A percentile compares a stretch with the other conserved stretches of the same genome.
phyloP scores from a whole-genome alignment of 2,329 filamentous ascomycete species.

The Colletotrichum euphorbiae region DNA sequence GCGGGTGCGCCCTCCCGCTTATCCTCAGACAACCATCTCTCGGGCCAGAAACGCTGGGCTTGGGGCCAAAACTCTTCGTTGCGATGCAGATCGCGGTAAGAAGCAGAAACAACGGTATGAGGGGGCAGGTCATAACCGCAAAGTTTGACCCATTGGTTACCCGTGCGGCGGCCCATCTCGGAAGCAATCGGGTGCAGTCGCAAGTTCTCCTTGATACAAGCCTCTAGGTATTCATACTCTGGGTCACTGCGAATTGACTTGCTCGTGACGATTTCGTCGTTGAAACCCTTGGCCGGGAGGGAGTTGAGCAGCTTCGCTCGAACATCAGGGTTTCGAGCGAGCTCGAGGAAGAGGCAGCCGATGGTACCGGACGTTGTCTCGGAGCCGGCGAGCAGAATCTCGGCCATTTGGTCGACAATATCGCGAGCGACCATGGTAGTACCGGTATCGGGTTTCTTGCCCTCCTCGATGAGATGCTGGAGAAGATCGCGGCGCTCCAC shows the following conservation, averaged over 20 bases:
- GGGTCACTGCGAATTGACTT: constrained; percentile 24
- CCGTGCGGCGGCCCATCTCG: constrained; percentile 38
- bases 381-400: constrained; percentile 45
- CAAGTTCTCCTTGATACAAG: constrained; percentile 82
- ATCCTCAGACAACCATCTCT: constrained; percentile 32
- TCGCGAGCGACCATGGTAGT: constrained; percentile 39
- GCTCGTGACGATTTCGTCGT: constrained; percentile 29
- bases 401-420: constrained; percentile 40
- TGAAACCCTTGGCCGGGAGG: constrained; percentile 15
- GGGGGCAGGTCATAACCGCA: constrained; percentile 36
- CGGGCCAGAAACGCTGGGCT: constrained; percentile 32
- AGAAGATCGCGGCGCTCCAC: constrained; percentile 32
- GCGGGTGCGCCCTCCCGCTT: constrained; percentile 31
- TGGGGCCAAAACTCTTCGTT: constrained; percentile 35
- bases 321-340: constrained; percentile 43
- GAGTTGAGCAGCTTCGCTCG: constrained; percentile 39
- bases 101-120: constrained; percentile 37
- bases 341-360: constrained; percentile 44
- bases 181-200: constrained; percentile 70
- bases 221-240: constrained; percentile 71
- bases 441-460: constrained; percentile 38
- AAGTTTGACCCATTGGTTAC: constrained; percentile 33
- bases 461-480: constrained; percentile 37
- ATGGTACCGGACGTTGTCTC: constrained; percentile 46
- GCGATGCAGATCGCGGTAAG: constrained; percentile 36